Percentiles rank a stretch among this genome's conserved stretches.
phyloP scores from a whole-genome alignment of 2,329 filamentous ascomycete genomes.

The Daldinia sp. region DNA sequence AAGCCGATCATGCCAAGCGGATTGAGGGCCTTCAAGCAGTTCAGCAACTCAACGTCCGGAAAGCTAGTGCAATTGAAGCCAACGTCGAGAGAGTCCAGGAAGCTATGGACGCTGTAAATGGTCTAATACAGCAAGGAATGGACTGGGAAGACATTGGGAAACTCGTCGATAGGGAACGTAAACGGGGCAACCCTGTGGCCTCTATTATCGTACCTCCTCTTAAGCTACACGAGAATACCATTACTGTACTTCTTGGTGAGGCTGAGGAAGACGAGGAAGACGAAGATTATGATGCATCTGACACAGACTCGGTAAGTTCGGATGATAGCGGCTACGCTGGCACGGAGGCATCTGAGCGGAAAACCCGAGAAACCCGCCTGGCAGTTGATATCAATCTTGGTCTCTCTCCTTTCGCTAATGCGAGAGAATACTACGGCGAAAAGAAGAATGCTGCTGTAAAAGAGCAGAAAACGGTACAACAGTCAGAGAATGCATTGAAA shows the following conservation, averaged over 20 bases:
- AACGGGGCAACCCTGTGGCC: constrained; percentile 84
- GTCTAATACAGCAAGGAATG: constrained; percentile 92
- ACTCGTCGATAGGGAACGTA: constrained; percentile 88
- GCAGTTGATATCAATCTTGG: constrained; percentile 86
- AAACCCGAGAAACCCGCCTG: constrained; percentile 66
- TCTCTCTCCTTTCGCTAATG: constrained; percentile 88
- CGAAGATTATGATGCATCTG: constrained; percentile 69
- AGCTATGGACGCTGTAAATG: constrained; percentile 91
- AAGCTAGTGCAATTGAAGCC: constrained; percentile 89
- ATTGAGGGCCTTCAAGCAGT: constrained; percentile 85
- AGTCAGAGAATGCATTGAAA: constrained; percentile 85
- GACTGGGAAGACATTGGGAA: constrained; percentile 95
- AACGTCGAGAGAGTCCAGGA: constrained; percentile 94
- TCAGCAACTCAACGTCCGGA: constrained; percentile 85
- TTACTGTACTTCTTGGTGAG: constrained; percentile 83
- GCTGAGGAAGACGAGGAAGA: constrained; percentile 73
- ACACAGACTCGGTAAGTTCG: constrained; percentile 71
- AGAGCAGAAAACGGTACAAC: constrained; percentile 85
- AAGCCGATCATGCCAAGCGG: constrained; percentile 84
- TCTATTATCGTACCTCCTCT: constrained; percentile 87
- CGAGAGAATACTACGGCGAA: constrained; percentile 91
- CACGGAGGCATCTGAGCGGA: constrained; percentile 54
- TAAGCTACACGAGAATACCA: constrained; percentile 88
- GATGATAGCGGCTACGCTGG: constrained; percentile 70
- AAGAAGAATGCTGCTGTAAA: constrained; percentile 87